Base-by-base conservation (phyloP, 768 basidiomycete genomes). In the Pleurotus pulmonarius region DNA sequence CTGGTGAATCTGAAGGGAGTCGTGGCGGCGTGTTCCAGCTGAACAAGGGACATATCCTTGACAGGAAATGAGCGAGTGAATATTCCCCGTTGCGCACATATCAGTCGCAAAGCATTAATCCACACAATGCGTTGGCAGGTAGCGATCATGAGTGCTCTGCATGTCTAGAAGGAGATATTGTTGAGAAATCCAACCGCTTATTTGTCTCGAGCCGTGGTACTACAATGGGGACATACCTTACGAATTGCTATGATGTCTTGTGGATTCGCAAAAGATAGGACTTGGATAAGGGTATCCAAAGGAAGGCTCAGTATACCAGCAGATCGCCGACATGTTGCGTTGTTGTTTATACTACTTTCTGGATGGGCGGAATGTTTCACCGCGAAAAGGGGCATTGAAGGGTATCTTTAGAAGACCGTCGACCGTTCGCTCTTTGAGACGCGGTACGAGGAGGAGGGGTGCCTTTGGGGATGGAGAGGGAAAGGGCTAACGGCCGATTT, bases 1-100 rank as follows among this genome's bases (percentile, higher is more conserved):
- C 24, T 51, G 25, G 52, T 59, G 59, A 64, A 70, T 15, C 66
- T 64, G 9, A 52, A 58, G 3, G 65, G 66, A 2, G 63, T 58
- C 7, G 66, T 61, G 4, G 66, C 64, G n/a, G 70, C 68, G 38
- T 67, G 59, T 46, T 69, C 66, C 11, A 71, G 58, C 24, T 67
- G 65, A 15, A 38, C 26, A 15, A 61, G 56, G 6, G 67, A 56
- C 70, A 71, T 70, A 9, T 60, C 57, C 43, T 63, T 56, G 5
- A 68, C 22, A 1, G 68, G 65, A 49, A 64, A 71, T 2, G 70
- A 65, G 8, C 56, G 63, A 6, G 48, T 43, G 43, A 60, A 65
- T 12, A 67, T 59, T 5, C 60, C 59, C 34, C 65, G 60, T 24
- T 51, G 51, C 7, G 43, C 24, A 47, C 68, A 69, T 5, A 66